These are phyloP conservation scores for Acacia acuminata DNA, from an alignment of 306 rosid genomes.

Conservation along the genomic window DNA sequence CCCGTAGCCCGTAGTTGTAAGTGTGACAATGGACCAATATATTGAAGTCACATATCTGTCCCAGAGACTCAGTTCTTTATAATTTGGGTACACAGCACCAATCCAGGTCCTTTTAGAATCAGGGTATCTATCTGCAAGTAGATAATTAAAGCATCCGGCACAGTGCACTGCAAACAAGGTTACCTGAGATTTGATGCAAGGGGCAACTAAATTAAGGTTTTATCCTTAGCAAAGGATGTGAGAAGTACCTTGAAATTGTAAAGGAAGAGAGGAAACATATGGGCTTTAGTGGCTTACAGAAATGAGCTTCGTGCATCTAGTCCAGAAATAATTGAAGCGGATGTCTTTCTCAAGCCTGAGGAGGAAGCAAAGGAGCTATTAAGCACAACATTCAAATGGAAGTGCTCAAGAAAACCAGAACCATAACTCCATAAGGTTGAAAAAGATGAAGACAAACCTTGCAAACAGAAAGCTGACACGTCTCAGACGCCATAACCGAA, in stretches of 20 bases:
- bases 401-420: constrained; percentile 11
- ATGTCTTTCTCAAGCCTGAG: constrained; percentile 90
- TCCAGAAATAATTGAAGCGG: constrained; percentile 90
- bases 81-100: constrained; percentile 73
- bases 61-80: constrained; percentile 69
- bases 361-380: constrained; percentile 26
- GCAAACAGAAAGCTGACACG: constrained; percentile 87
- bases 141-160: constrained; percentile 81
- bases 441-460: constrained; percentile 50
- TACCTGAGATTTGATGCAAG: constrained; percentile 55
- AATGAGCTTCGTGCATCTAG: constrained; percentile 79
- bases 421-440: neutral
- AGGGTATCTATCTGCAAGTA: constrained; percentile 75
- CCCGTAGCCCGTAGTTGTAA: constrained; percentile 92
- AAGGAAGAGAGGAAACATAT: neutral
- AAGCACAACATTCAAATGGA: constrained; percentile 28
- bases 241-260: neutral
- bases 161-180: constrained; percentile 84
- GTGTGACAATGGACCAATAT: constrained; percentile 89
- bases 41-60: constrained; percentile 67
- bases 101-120: constrained; percentile 75
- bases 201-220: neutral
- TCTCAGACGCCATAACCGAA: constrained; percentile 85
- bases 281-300: constrained; percentile 57
- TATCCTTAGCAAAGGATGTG: neutral